A percentile compares a stretch with the other conserved stretches of the same genome.
Evolutionary conservation across 2,329 filamentous ascomycete species (phyloP).

Genomic region (Fusarium papillatum): DNA sequence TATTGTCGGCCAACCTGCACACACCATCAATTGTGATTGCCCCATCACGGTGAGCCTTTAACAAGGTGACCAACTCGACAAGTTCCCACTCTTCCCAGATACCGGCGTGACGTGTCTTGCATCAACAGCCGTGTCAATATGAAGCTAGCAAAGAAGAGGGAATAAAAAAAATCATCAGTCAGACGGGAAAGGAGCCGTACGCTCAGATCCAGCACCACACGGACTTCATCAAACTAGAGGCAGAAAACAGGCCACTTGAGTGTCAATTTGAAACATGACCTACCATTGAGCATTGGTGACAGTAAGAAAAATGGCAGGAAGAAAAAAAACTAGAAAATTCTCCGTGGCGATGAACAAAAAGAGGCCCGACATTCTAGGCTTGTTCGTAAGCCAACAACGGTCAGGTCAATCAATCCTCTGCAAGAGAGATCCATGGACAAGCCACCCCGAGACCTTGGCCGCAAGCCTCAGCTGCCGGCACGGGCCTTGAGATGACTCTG

Average conservation of each 20-base stretch:
- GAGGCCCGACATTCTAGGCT: conserved; percentile 1
- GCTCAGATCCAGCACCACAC: conserved; percentile 14
- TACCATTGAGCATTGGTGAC: neutral
- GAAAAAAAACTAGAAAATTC: neutral
- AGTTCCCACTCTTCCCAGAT: neutral
- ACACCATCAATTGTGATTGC: neutral
- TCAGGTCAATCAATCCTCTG: neutral
- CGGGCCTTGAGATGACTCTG: conserved; percentile 12
- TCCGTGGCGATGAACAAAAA: neutral
- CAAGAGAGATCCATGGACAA: conserved; percentile 2
- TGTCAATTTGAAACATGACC: conserved; percentile 26
- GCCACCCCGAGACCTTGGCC: conserved; percentile 7
- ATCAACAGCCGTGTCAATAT: conserved; percentile 5
- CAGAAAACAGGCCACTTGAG: conserved; percentile 30
- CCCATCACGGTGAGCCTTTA: neutral
- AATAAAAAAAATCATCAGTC: neutral
- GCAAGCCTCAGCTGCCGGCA: conserved; percentile 23
- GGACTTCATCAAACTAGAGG: conserved; percentile 16
- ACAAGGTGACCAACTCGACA: neutral
- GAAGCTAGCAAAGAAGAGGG: neutral
- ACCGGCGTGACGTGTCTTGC: conserved; percentile 21
- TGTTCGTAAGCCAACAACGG: neutral
- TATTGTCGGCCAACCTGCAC: conserved; percentile 4
- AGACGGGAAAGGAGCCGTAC: neutral
- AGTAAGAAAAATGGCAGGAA: neutral